A percentile compares a stretch with the other conserved stretches of the same genome.
Evolutionary conservation across 306 rosid species (phyloP).

Genomic region (Benincasa hispida): DNA sequence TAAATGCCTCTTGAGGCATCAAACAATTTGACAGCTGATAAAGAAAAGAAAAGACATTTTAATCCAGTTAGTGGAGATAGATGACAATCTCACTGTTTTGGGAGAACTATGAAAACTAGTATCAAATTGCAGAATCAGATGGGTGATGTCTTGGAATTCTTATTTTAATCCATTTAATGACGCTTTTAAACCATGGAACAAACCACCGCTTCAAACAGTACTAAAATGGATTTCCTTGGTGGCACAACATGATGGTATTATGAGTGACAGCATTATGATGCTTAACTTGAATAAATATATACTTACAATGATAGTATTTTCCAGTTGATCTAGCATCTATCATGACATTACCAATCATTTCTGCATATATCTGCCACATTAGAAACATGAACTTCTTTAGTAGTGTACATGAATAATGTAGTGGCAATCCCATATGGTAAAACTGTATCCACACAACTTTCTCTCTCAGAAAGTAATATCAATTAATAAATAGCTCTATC

Average conservation of each 20-base stretch:
- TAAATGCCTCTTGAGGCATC: not conserved
- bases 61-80: not conserved
- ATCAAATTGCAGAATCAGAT: not conserved
- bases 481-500: not conserved
- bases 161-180: not conserved
- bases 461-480: not conserved
- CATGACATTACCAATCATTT: constrained; percentile 99
- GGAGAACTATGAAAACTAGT: not conserved
- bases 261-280: not conserved
- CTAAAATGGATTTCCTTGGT: not conserved
- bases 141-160: not conserved
- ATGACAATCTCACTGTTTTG: not conserved
- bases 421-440: not conserved
- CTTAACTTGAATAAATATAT: not conserved
- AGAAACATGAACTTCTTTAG: not conserved
- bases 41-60: not conserved
- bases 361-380: constrained; percentile 75
- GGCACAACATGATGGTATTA: not conserved
- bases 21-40: not conserved
- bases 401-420: not conserved
- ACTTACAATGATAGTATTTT: constrained; percentile 94
- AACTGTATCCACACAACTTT: not conserved
- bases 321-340: constrained; percentile 96
- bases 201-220: not conserved
- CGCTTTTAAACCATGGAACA: not conserved